phyloP scores from a whole-genome alignment of 305 asterid genomes.

The Fraxinus nigra region DNA sequence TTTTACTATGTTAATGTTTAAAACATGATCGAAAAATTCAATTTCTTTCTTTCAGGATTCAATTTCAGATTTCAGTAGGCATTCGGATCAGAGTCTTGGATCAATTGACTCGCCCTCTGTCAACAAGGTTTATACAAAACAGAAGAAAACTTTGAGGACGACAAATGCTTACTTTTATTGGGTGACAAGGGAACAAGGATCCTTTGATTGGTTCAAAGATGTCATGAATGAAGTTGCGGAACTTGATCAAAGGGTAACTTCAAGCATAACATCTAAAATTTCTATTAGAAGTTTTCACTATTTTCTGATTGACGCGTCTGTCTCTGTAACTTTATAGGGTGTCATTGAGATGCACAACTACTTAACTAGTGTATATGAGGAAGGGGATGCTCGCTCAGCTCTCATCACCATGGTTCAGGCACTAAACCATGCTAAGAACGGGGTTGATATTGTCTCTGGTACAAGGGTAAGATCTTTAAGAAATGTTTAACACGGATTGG shows the following conservation, averaged over 20 bases:
- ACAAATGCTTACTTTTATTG: not conserved
- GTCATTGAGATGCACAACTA: not conserved
- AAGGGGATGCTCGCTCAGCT: not conserved
- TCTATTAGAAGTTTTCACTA: not conserved
- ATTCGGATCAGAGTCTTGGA: slow-evolving; percentile 58
- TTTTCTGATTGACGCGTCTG: not conserved
- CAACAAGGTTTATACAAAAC: slow-evolving; percentile 52
- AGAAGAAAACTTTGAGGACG: slow-evolving; percentile 41
- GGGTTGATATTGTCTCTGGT: not conserved
- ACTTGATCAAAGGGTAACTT: not conserved
- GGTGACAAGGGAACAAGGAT: not conserved
- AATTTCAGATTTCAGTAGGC: slow-evolving; percentile 53
- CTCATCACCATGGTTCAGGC: not conserved
- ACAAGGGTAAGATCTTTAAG: not conserved
- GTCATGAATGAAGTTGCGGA: not conserved
- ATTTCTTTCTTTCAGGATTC: slow-evolving; percentile 46
- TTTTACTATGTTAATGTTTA: not conserved
- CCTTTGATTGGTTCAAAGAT: not conserved
- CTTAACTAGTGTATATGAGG: not conserved
- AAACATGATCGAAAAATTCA: not conserved
- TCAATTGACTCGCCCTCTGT: slow-evolving; percentile 39
- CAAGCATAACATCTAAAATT: not conserved
- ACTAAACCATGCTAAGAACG: not conserved
- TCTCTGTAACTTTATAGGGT: not conserved
- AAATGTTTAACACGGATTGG: not conserved